phyloP scores from a whole-genome alignment of 305 asterid species.

The Rubia balearica region DNA sequence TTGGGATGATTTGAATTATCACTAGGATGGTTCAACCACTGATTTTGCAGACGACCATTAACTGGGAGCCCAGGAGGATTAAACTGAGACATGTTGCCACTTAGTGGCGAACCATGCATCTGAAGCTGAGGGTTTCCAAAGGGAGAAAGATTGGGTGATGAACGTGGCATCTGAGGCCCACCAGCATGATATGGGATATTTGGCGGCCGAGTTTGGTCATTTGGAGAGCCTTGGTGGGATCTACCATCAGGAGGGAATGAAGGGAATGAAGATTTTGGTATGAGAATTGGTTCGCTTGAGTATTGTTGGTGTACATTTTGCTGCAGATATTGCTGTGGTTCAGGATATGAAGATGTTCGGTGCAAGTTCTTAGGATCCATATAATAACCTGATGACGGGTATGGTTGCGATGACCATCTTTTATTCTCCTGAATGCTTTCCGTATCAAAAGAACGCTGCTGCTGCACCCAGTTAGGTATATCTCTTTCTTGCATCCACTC shows the following conservation, averaged over 20 bases:
- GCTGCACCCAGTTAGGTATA: conserved; percentile 46
- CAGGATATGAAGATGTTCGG: conserved; percentile 87
- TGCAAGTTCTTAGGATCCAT: conserved; percentile 48
- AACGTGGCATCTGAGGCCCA: conserved; percentile 37
- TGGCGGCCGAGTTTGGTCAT: conserved; percentile 34
- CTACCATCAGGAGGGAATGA: conserved; percentile 65
- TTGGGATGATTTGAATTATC: conserved; percentile 46
- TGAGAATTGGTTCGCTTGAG: conserved; percentile 58
- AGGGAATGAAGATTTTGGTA: conserved; percentile 57
- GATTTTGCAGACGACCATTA: conserved; percentile 51
- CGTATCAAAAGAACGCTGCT: conserved; percentile 39
- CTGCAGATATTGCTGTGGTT: conserved; percentile 51
- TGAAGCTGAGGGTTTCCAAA: conserved; percentile 53
- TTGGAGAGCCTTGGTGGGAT: conserved; percentile 60
- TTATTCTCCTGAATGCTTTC: conserved; percentile 42
- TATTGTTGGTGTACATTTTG: conserved; percentile 41
- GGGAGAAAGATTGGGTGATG: conserved; percentile 51
- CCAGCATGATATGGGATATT: conserved; percentile 40
- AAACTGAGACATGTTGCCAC: conserved; percentile 65
- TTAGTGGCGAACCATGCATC: conserved; percentile 41
- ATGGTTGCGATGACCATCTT: conserved; percentile 57
- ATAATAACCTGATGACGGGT: conserved; percentile 35
- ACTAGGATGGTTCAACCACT: conserved; percentile 50
- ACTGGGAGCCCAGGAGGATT: conserved; percentile 43
- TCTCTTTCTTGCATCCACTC: conserved; percentile 58